Base-by-base conservation (phyloP, 2,329 filamentous ascomycete species). In the Penicillium sp. region DNA sequence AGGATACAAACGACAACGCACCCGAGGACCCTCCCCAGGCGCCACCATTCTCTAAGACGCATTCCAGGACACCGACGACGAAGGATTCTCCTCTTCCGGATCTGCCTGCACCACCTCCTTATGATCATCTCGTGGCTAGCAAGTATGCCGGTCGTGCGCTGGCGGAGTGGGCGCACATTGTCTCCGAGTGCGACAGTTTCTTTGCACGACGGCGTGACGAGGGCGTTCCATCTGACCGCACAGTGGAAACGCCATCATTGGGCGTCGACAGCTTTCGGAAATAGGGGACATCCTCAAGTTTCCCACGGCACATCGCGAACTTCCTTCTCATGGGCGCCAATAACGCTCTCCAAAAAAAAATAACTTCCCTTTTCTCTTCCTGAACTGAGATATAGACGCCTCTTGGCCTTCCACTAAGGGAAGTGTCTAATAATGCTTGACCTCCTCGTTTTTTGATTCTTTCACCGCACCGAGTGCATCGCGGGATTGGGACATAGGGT, bases 121-220 rank as follows among this genome's bases (percentile, higher is more conserved):
- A 54, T 18, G 51, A 64, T 17, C 51, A 59, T 17, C 38, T 64
- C n/a, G 57, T 57, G 28, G 54, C 61, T 20, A 75, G 74, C 44
- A 73, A 72, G 41, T 82, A 82, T 55, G 71, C 72, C n/a, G 79
- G 79, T 11, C 70, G 78, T 26, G 76, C 79, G 8, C 67, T 82
- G 25, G 77, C 77, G 1, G 79, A 82, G 57, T 82, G 79, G 79
- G 71, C 71, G 2, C 68, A 77, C 33, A 69, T 81, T 18, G 72
- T 80, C 6, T 69, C 71, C 15, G 79, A 82, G 51, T 80, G 75
- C 49, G 74, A 80, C 51, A 77, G 73, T 47, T 82, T 82, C 62
- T 80, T 79, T 48, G 72, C 78, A 38, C 66, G 78, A 39, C 66
- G 79, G 45, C 76, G 73, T 51, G 72, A 73, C 32, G 79, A 82